phyloP scores from a whole-genome alignment of 352 stramenopile species.

The Hyaloperonospora brassicae region DNA sequence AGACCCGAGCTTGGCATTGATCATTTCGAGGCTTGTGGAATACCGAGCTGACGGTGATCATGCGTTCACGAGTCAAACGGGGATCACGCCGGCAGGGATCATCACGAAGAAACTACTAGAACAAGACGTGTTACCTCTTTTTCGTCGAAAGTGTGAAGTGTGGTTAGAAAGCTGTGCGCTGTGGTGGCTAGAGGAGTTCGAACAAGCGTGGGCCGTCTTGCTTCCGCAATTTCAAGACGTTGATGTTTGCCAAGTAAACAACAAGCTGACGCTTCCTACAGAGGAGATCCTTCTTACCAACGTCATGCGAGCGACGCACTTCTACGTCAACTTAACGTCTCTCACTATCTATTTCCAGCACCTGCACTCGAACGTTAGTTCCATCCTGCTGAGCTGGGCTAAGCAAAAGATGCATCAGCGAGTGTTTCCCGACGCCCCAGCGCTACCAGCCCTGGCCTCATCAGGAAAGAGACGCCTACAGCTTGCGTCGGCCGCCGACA shows the following conservation, averaged over 20 bases:
- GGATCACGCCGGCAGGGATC: slow-evolving; percentile 50
- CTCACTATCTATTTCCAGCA: slow-evolving; percentile 80
- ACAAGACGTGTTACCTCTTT: slow-evolving; percentile 61
- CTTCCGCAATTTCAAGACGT: slow-evolving; percentile 60
- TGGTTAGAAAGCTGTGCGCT: slow-evolving; percentile 75
- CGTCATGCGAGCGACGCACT: slow-evolving; percentile 47
- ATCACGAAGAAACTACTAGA: slow-evolving; percentile 50
- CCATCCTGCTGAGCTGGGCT: slow-evolving; percentile 53
- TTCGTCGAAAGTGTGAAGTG: slow-evolving; percentile 46
- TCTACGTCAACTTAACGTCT: slow-evolving; percentile 83
- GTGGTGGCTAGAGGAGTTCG: slow-evolving; percentile 83
- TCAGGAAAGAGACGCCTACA: slow-evolving; percentile 19
- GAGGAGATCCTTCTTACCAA: slow-evolving; percentile 28
- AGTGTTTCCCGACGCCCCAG: slow-evolving; percentile 17
- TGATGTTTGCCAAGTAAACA: slow-evolving; percentile 27
- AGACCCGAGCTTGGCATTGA: slow-evolving; percentile 85
- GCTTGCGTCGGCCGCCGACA: slow-evolving; percentile 56
- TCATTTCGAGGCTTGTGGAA: slow-evolving; percentile 86
- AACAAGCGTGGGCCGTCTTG: slow-evolving; percentile 66
- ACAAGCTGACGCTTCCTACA: slow-evolving; percentile 8
- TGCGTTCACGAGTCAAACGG: slow-evolving; percentile 49
- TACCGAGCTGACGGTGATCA: slow-evolving; percentile 44
- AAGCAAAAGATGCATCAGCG: slow-evolving; percentile 39
- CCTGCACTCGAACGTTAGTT: slow-evolving; percentile 59
- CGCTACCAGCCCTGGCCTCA: slow-evolving; percentile 5